Evolutionary conservation across 2,329 filamentous ascomycete species (phyloP).

Genomic region (Berkeleyomyces basicola): DNA sequence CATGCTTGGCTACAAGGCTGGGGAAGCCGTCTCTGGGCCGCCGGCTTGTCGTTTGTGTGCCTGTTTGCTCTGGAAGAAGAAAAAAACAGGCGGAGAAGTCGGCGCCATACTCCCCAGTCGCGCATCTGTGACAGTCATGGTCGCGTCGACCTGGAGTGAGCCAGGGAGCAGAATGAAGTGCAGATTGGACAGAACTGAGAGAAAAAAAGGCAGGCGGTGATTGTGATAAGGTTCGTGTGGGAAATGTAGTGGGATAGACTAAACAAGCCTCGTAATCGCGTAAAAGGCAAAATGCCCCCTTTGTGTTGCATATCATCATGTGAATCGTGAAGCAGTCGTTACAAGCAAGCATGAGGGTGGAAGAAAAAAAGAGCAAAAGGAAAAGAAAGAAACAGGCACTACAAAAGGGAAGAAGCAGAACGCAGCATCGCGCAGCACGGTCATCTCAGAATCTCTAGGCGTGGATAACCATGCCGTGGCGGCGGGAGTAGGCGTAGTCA

Average conservation of each 20-base stretch:
- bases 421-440: background rate
- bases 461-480: slow-evolving; percentile 44
- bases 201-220: background rate
- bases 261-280: background rate
- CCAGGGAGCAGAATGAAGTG: background rate
- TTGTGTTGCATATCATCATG: background rate
- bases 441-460: slow-evolving; percentile 6
- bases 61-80: no score
- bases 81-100: no score
- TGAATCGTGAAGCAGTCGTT: background rate
- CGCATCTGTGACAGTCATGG: no score
- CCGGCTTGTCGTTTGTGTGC: background rate
- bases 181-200: background rate
- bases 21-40: background rate
- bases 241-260: background rate
- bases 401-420: background rate
- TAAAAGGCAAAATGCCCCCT: background rate
- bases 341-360: background rate
- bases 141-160: background rate
- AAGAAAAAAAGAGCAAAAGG: background rate
- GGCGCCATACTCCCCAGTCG: no score
- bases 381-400: background rate
- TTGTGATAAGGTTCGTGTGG: background rate
- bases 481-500: slow-evolving; percentile 36
- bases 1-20: background rate